Evolutionary conservation across 805 yeast species (phyloP).

Genomic region (Sungouiozyma ichnusensis): DNA sequence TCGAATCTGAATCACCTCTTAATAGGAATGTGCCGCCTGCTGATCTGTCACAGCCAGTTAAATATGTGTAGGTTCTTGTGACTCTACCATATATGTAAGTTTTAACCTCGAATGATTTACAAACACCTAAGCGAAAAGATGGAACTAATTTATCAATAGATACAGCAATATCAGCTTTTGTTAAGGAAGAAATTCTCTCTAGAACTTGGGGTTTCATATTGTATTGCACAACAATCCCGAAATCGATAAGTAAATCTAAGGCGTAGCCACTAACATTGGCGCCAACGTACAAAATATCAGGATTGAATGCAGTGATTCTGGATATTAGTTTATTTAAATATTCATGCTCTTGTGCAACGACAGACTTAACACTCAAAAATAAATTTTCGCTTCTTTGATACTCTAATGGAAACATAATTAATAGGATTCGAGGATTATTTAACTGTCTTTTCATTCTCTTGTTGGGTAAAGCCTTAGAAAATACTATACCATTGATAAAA

Average conservation of each 20-base stretch:
- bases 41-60: conserved; percentile 63
- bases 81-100: conserved; percentile 47
- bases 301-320: conserved; percentile 63
- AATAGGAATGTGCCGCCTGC: conserved; percentile 78
- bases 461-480: conserved; percentile 73
- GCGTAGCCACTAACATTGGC: conserved; percentile 80
- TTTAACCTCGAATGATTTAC: conserved; percentile 61
- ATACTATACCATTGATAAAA: conserved; percentile 67
- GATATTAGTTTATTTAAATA: conserved; percentile 73
- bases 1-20: conserved; percentile 64
- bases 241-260: conserved; percentile 53
- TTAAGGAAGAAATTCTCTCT: conserved; percentile 63
- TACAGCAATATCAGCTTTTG: conserved; percentile 75
- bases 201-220: conserved; percentile 75
- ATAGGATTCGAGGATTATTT: conserved; percentile 60
- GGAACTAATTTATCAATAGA: conserved; percentile 78
- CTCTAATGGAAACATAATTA: conserved; percentile 84
- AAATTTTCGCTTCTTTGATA: conserved; percentile 68
- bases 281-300: conserved; percentile 70
- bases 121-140: conserved; percentile 61
- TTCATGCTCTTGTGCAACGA: conserved; percentile 79
- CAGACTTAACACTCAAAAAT: conserved; percentile 72
- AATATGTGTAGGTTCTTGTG: conserved; percentile 63
- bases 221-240: conserved; percentile 72
- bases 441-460: conserved; percentile 64